These are phyloP conservation scores for Colletotrichum sp. DNA, from an alignment of 2,329 filamentous ascomycete genomes.

Conservation along the genomic window DNA sequence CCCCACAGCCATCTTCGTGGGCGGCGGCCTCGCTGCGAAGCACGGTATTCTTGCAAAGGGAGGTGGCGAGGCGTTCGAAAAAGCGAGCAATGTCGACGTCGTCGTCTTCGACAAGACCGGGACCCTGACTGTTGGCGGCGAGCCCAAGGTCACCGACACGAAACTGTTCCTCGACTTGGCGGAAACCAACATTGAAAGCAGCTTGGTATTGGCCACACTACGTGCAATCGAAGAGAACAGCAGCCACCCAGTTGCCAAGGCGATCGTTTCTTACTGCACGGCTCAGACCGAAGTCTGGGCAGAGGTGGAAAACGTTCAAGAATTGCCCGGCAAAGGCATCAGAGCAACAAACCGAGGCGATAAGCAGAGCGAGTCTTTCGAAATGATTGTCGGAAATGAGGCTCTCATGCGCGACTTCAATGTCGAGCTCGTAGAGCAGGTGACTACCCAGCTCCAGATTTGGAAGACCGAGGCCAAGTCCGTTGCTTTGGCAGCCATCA, in stretches of 20 bases:
- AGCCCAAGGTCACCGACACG: constrained; percentile 70
- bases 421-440: constrained; percentile 41
- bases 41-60: constrained; percentile 84
- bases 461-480: constrained; percentile 72
- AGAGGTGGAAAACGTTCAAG: constrained; percentile 56
- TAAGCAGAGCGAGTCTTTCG: constrained; percentile 38
- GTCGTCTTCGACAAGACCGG: constrained; percentile 92
- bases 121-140: constrained; percentile 76
- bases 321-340: constrained; percentile 75
- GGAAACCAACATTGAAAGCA: constrained; percentile 20
- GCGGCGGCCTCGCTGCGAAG: constrained; percentile 79
- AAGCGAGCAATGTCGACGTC: constrained; percentile 77
- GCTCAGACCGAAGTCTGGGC: constrained; percentile 32
- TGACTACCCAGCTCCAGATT: constrained; percentile 44
- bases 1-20: constrained; percentile 85
- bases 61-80: constrained; percentile 85
- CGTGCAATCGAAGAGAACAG: constrained; percentile 72
- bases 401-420: constrained; percentile 62
- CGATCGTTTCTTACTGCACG: constrained; percentile 68
- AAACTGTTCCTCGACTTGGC: constrained; percentile 42
- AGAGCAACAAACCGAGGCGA: constrained; percentile 53
- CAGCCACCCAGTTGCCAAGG: constrained; percentile 76
- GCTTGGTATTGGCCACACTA: constrained; percentile 55
- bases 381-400: constrained; percentile 76
- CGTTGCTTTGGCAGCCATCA: constrained; percentile 62